Base-by-base conservation (phyloP, 495 filamentous ascomycete genomes). In the Aspergillus cavernicola region DNA sequence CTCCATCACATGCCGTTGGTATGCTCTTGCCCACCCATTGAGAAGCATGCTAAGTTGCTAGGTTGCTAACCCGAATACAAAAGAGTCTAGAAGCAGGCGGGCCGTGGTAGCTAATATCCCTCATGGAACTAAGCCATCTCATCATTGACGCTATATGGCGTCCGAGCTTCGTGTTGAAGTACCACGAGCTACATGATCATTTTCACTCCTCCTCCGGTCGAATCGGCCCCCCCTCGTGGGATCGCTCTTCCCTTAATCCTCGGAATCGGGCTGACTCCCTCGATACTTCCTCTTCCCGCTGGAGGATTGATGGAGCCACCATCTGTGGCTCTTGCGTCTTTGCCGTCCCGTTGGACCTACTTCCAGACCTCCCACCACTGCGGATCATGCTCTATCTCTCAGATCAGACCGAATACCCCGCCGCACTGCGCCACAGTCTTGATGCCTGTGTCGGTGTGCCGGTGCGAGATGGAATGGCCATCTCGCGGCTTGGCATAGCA, bases 91-190 rank as follows among this genome's bases (percentile, higher is more conserved):
- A 33, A 8, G 32, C 32, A 20, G 36, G 19, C 6, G 6, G 16
- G 11, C 11, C 11, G 11, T 50, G 22, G 13, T 50, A 19, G 9
- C 13, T 23, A 29, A 31, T 19, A 22, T n/a, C 5, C 1, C 9
- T 10, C 11, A 50, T 50, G 46, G 46, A 50, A 35, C 46, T 50
- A 9, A 50, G 46, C 33, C 46, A 50, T 50, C 46, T 50, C 13
- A 39, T 50, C 46, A 19, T 50, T 37, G 46, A 50, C 16, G 35
- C 46, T n/a, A 15, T 50, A 28, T 50, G 46, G 46, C 46, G 46
- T 9, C 46, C 46, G 10, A 50, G 46, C 35, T 50, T 50, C 15
- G 22, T 50, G 6, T 50, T 50, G 23, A 50, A 50, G 33, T 50
- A 50, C 46, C 46, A 39, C 8, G 46, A 50, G 31, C 46, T 50